phyloP scores from a whole-genome alignment of 768 basidiomycete species.

The Auriculariales sp. region DNA sequence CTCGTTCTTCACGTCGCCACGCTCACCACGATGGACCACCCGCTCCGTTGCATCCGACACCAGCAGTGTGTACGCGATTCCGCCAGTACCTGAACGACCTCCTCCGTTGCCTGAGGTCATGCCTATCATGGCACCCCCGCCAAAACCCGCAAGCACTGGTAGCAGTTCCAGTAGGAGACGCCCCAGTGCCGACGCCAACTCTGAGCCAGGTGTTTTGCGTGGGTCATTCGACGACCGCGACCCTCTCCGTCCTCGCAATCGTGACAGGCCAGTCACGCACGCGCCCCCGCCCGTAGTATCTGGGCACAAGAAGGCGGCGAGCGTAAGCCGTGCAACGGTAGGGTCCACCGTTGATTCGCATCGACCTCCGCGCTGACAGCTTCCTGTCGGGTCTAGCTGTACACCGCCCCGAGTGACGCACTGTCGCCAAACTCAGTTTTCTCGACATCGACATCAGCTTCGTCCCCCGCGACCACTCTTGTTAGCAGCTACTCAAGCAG shows the following conservation, averaged over 20 bases:
- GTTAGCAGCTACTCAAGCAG: neutral
- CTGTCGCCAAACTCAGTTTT: neutral
- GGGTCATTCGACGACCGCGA: too few relatives aligned
- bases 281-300: neutral
- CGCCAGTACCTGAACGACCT: neutral
- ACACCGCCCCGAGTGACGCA: neutral
- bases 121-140: neutral
- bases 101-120: neutral
- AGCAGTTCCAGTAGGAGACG: neutral
- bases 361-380: neutral
- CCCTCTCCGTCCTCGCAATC: too few relatives aligned
- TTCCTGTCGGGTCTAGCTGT: neutral
- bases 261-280: too few relatives aligned
- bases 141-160: neutral
- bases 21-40: neutral
- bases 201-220: too few relatives aligned
- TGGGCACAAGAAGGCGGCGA: neutral
- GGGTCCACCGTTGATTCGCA: too few relatives aligned
- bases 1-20: conserved; percentile 1
- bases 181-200: too few relatives aligned
- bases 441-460: neutral
- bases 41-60: neutral
- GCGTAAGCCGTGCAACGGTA: too few relatives aligned
- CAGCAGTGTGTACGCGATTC: neutral
- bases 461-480: neutral